A percentile compares a stretch with the other conserved stretches of the same genome.
Evolutionary conservation across 441 rosid genomes (phyloP).

Genomic region (Corymbia calophylla): DNA sequence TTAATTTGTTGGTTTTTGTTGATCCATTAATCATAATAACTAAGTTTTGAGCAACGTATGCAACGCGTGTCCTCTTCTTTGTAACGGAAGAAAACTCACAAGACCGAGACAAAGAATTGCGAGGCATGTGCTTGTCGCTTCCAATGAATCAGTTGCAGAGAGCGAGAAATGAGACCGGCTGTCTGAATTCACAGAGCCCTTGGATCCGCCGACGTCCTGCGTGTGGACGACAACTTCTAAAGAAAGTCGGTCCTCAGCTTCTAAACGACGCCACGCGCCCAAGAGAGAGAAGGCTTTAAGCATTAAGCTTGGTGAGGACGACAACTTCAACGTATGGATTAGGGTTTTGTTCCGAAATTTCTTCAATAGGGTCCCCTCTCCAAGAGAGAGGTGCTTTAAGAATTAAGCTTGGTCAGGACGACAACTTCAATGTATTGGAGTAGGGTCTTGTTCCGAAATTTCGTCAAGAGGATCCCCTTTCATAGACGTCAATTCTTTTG

Average conservation of each 20-base stretch:
- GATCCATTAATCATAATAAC: too few relatives aligned
- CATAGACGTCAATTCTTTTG: neutral
- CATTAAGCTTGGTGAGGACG: neutral
- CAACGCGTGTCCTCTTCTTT: neutral
- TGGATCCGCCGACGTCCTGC: neutral
- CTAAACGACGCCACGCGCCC: neutral
- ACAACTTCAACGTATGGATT: neutral
- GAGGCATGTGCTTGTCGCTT: neutral
- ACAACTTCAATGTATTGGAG: neutral
- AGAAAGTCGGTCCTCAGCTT: neutral
- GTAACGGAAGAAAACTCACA: neutral
- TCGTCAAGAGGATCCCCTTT: neutral
- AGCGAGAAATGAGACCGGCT: neutral
- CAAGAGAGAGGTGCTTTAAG: neutral
- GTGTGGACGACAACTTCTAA: neutral
- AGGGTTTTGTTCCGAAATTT: neutral
- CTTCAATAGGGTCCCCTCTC: neutral
- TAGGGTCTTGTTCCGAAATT: accelerated
- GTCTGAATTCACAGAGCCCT: neutral
- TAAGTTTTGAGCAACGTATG: neutral
- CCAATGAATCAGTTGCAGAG: neutral
- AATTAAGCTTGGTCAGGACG: neutral
- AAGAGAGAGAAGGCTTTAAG: neutral
- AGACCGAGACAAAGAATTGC: neutral
- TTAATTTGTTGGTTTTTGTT: too few relatives aligned